phyloP scores from a whole-genome alignment of 2,329 filamentous ascomycete species.

The Talaromyces amestolkiae region DNA sequence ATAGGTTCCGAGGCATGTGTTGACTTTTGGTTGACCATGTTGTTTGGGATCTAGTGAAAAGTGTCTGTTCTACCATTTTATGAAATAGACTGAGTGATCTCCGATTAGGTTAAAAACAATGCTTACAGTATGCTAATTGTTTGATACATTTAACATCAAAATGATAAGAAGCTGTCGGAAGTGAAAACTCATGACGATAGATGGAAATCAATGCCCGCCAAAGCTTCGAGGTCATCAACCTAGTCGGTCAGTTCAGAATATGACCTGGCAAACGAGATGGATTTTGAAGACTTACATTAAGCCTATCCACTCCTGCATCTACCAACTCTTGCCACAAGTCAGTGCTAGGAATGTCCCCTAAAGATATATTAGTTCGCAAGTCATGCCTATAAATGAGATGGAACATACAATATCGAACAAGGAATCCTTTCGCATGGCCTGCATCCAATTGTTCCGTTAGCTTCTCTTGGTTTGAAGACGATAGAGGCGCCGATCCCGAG shows the following conservation, averaged over 20 bases:
- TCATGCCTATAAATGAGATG: neutral
- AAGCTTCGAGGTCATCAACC: neutral
- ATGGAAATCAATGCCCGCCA: neutral
- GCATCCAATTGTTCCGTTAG: neutral
- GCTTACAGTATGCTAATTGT: no score
- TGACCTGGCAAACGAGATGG: neutral
- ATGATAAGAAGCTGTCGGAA: neutral
- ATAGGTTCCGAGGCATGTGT: neutral
- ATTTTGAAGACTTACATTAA: neutral
- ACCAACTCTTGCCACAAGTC: neutral
- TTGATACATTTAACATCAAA: no score
- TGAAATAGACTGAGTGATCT: neutral
- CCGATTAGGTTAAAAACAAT: neutral
- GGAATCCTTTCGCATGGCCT: neutral
- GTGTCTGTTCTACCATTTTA: neutral
- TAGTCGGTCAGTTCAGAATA: neutral
- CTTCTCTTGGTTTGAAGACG: neutral
- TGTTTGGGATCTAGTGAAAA: neutral
- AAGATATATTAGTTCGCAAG: neutral
- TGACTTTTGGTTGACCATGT: neutral
- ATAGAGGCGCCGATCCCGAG: neutral
- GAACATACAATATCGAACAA: neutral
- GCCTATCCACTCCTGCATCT: neutral
- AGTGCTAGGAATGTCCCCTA: neutral
- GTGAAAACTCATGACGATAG: neutral